Conservation (phyloP, 1,284 basidiomycete species). For the Pyrrhoderma lamaoense region DNA sequence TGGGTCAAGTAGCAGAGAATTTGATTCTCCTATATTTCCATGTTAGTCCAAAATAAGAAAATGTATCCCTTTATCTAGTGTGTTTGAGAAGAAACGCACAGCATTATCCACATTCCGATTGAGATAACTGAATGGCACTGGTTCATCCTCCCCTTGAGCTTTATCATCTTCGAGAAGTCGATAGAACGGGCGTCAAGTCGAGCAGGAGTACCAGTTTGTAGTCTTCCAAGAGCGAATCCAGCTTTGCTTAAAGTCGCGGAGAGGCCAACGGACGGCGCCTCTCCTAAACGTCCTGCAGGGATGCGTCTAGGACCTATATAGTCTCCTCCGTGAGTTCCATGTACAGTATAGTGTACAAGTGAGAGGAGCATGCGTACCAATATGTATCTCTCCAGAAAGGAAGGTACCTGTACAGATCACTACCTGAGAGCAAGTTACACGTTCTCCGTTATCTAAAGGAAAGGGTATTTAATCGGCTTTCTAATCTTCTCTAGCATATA, state of each 20-base stretch:
- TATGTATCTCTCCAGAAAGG: constrained; percentile 82
- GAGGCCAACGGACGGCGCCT: constrained; percentile 66
- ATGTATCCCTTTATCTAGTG: background rate
- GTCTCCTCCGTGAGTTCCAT: too few species aligned
- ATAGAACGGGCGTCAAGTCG: constrained; percentile 67
- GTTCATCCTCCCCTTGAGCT: constrained; percentile 56
- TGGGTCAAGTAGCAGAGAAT: constrained; percentile 66
- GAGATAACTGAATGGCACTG: constrained; percentile 53
- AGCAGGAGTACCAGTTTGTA: constrained; percentile 89
- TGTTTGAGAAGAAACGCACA: constrained; percentile 29
- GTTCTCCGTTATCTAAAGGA: constrained; percentile 60
- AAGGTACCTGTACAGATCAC: constrained; percentile 90
- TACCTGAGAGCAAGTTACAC: constrained; percentile 70
- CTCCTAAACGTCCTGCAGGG: constrained; percentile 77
- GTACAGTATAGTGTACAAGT: background rate
- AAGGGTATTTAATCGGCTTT: too few species aligned
- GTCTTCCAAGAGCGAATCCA: constrained; percentile 73
- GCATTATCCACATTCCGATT: constrained; percentile 35
- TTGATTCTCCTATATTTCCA: constrained; percentile 51
- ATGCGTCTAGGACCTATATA: constrained; percentile 59
- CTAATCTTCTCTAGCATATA: too few species aligned
- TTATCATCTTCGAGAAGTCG: constrained; percentile 50
- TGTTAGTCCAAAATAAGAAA: background rate
- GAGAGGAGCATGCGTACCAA: constrained; percentile 42
- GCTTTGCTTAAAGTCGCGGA: constrained; percentile 68